Percentiles rank a stretch among this genome's conserved stretches.
phyloP scores from a whole-genome alignment of 306 rosid genomes.

The Lablab purpureus region DNA sequence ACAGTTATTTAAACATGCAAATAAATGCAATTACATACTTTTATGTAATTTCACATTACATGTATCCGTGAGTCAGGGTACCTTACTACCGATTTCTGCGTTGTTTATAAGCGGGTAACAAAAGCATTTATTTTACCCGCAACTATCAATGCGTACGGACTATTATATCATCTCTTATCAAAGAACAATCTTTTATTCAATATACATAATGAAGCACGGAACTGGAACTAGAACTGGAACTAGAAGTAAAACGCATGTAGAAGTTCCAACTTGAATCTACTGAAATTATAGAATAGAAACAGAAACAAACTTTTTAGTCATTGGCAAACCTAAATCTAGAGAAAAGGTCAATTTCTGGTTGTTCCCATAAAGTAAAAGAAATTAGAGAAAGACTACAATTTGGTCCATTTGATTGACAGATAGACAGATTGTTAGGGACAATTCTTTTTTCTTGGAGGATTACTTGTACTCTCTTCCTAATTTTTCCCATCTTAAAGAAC shows the following conservation, averaged over 20 bases:
- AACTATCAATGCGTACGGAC: too few relatives aligned
- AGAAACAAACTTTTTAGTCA: constrained; percentile 6
- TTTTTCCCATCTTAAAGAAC: too few relatives aligned
- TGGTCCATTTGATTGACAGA: neutral
- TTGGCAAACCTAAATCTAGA: constrained; percentile 11
- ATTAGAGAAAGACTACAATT: constrained; percentile 3
- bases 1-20: too few relatives aligned
- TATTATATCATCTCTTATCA: too few relatives aligned
- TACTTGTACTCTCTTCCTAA: neutral
- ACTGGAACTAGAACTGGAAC: too few relatives aligned
- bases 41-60: too few relatives aligned
- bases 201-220: neutral
- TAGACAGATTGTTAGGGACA: neutral
- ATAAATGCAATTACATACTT: too few relatives aligned
- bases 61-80: too few relatives aligned
- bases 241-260: neutral
- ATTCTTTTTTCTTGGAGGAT: neutral
- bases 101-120: too few relatives aligned
- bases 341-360: neutral
- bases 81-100: too few relatives aligned
- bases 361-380: neutral
- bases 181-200: too few relatives aligned
- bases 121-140: too few relatives aligned
- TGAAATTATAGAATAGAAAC: constrained; percentile 15
- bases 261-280: constrained; percentile 5